Percentiles rank a stretch among this genome's conserved stretches.
Conservation (phyloP, 2,329 filamentous ascomycete species). For the Diaporthe longicolla region DNA sequence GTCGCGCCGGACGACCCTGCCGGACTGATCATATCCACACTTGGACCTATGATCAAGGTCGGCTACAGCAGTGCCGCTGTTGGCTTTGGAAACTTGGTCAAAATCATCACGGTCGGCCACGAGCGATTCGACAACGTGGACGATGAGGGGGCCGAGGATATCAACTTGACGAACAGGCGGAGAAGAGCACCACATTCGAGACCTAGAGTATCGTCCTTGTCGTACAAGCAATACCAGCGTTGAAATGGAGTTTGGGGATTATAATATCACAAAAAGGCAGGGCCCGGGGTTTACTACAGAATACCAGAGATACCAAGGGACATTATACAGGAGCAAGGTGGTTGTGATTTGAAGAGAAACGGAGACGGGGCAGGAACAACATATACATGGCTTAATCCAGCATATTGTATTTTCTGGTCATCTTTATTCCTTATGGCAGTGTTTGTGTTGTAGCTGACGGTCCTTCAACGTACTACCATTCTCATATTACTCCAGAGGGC, state of each 20-base stretch:
- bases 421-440: neutral
- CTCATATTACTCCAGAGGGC: neutral
- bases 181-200: constrained; percentile 44
- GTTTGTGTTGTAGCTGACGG: neutral
- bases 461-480: neutral
- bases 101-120: constrained; percentile 76
- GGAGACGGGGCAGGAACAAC: neutral
- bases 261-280: neutral
- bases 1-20: constrained; percentile 58
- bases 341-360: constrained; percentile 3
- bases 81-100: constrained; percentile 80
- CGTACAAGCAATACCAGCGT: constrained; percentile 19
- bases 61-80: constrained; percentile 77
- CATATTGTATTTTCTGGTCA: neutral
- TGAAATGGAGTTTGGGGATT: constrained; percentile 24
- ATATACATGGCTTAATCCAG: neutral
- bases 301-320: constrained; percentile 34
- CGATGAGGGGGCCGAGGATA: constrained; percentile 49
- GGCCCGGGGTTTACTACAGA: neutral
- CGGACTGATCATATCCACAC: constrained; percentile 71
- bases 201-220: constrained; percentile 48
- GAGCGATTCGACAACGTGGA: constrained; percentile 70
- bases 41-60: constrained; percentile 75
- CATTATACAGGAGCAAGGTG: constrained; percentile 21
- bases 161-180: constrained; percentile 57